Base-by-base conservation (phyloP, 371 early-diverging fungal species). In the Haplosporangium sp. region DNA sequence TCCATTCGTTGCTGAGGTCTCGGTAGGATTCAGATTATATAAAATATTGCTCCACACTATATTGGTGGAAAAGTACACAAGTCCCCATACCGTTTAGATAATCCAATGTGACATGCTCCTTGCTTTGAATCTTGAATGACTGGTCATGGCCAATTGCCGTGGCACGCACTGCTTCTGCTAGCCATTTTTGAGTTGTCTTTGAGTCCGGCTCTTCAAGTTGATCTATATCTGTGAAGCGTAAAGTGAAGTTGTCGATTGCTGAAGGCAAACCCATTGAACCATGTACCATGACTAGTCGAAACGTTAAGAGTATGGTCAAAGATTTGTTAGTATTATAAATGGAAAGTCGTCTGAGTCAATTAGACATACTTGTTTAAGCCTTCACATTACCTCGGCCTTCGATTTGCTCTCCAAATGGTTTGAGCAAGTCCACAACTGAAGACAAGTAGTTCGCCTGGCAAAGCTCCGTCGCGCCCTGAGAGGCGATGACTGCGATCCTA, bases 321-420 rank as follows among this genome's bases (percentile, higher is more conserved):
- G 42, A 40, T 15, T 48, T 63, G 38, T 45, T 45, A 63, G 37
- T 48, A 39, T 42, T 42, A 55, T 55, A 55, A 27, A 34, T 34
- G 27, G 27, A 27, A 27, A 27, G 27, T 27, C 27, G 27, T 27
- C 27, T 27, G 27, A 27, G 27, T 27, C 27, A 27, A 27, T 27
- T 27, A 27, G 27, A 27, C 27, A 27, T 27, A 27, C 27, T 27
- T 27, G 27, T 27, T 27, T 27, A 27, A 27, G 27, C 15, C 15
- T 15, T 20, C 13, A 56, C 4, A 44, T 19, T 86, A 93, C 94
- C 88, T 87, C 89, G 88, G 15, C 92, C 91, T 58, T 92, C 91
- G 44, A 96, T 89, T 52, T 85, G 85, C 27, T 90, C 89, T 13
- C 96, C 96, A 87, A 97, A 96, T 8, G 97, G 97, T 56, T 87